Base-by-base conservation (phyloP, 192 early-diverging fungal genomes). In the Kappamyces sp. region DNA sequence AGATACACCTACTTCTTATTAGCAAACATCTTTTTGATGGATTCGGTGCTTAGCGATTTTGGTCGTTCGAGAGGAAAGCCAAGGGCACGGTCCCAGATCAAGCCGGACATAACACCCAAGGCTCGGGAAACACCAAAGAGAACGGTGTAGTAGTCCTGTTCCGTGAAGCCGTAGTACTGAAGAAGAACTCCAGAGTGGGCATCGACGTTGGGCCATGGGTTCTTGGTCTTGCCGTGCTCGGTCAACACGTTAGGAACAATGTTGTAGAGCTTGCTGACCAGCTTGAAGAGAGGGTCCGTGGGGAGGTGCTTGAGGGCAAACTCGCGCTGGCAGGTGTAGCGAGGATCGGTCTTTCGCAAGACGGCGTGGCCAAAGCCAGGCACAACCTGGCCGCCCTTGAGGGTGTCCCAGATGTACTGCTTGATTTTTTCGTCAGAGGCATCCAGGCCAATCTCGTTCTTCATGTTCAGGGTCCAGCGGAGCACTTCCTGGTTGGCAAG, bases 211-310 rank as follows among this genome's bases (percentile, higher is more conserved):
- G 96, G 96, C 90, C 90, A 99, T 60, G 96, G 96, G 88, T 99
- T 99, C 88, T 95, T 96, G 85, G 93, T 96, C 88, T 96, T 99
- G 64, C 96, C 96, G 78, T 99, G 96, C 81, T 99, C 91, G 57
- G 86, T 91, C 41, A 99, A 80, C 48, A 96, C 90, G 54, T 86
- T 88, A 8, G 96, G 96, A 14, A 88, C 91, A 52, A 99, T 90
- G 81, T 92, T 94, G 88, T 96, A 99, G 60, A 99, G 69, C 63
- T 94, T 83, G 74, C 86, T 87, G 67, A 96, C 93, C 41, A 95
- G 81, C 81, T 94, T 90, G 86, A 99, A 96, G 69, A 96, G 79
- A 61, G 88, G 88, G 77, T 99, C 91, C 67, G 87, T 81, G 48
- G 96, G 96, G 68, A 99, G 82, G 80, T 96, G 89, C 86, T 96